phyloP scores from a whole-genome alignment of 768 basidiomycete genomes.

The Tubosaeta sp. region DNA sequence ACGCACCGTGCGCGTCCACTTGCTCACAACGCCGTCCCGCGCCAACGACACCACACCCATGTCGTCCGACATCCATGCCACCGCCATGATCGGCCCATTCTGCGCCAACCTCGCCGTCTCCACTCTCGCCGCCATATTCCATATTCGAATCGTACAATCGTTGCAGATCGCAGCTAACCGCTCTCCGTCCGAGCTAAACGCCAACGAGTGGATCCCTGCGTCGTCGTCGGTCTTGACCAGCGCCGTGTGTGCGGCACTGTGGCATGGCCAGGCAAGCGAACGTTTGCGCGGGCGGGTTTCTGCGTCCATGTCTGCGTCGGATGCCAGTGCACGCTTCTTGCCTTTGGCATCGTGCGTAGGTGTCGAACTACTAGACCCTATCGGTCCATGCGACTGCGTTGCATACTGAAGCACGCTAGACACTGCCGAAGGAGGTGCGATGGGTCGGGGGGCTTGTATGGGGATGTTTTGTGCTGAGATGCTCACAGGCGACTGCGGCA shows the following conservation, averaged over 20 bases:
- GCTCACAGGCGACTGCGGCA: slow-evolving; percentile 15
- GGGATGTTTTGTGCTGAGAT: slow-evolving; percentile 16
- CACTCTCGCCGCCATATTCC: slow-evolving; percentile 42
- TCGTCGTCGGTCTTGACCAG: slow-evolving; percentile 45
- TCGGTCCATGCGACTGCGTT: slow-evolving; percentile 11
- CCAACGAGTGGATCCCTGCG: slow-evolving; percentile 43
- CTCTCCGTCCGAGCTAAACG: slow-evolving; percentile 51
- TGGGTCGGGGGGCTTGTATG: slow-evolving; percentile 30
- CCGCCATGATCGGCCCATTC: slow-evolving; percentile 43
- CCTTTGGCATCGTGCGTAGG: slow-evolving; percentile 29
- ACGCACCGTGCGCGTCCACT: slow-evolving; percentile 56
- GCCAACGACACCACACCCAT: slow-evolving; percentile 53
- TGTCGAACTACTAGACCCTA: slow-evolving; percentile 21
- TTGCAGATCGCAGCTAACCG: slow-evolving; percentile 57
- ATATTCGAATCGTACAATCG: slow-evolving; percentile 61
- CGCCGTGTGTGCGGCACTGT: slow-evolving; percentile 34
- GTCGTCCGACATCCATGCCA: slow-evolving; percentile 59
- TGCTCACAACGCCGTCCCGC: slow-evolving; percentile 53
- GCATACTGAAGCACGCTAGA: slow-evolving; percentile 32
- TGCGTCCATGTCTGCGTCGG: slow-evolving; percentile 18
- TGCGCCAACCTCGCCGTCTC: slow-evolving; percentile 59
- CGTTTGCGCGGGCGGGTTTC: slow-evolving; percentile 35
- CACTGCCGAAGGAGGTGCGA: slow-evolving; percentile 27
- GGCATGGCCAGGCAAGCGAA: slow-evolving; percentile 45
- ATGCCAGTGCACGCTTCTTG: slow-evolving; percentile 37